phyloP scores from a whole-genome alignment of 176 grass and related monocot species.

The Otatea glauca region DNA sequence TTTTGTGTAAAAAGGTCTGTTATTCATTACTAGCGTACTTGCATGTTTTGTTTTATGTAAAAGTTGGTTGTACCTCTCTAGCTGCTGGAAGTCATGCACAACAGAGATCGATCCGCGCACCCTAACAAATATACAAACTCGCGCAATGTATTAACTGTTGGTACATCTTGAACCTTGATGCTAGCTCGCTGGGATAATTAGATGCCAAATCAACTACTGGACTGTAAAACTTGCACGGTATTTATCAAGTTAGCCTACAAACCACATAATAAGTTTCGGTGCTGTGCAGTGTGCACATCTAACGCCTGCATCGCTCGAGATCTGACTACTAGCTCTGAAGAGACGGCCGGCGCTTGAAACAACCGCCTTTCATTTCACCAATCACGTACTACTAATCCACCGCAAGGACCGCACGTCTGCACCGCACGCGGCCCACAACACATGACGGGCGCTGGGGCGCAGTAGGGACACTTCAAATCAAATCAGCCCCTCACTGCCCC shows the following conservation, averaged over 20 bases:
- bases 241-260: no score
- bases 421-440: not conserved
- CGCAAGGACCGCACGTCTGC: not conserved
- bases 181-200: not conserved
- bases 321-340: no score
- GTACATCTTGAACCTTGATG: not conserved
- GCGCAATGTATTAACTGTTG: not conserved
- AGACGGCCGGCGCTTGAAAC: not conserved
- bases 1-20: not conserved
- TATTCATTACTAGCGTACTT: not conserved
- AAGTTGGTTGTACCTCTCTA: not conserved
- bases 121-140: not conserved
- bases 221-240: no score
- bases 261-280: no score
- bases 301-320: no score
- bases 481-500: not conserved
- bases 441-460: not conserved
- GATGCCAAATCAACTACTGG: no score
- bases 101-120: not conserved
- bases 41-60: not conserved
- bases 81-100: not conserved
- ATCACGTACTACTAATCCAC: not conserved
- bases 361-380: not conserved
- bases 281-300: no score
- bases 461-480: slow-evolving; percentile 21